Evolutionary conservation across 306 rosid genomes (phyloP), one percentile per base, ranked within the genome.

Genomic region (Arachis stenosperma): DNA sequence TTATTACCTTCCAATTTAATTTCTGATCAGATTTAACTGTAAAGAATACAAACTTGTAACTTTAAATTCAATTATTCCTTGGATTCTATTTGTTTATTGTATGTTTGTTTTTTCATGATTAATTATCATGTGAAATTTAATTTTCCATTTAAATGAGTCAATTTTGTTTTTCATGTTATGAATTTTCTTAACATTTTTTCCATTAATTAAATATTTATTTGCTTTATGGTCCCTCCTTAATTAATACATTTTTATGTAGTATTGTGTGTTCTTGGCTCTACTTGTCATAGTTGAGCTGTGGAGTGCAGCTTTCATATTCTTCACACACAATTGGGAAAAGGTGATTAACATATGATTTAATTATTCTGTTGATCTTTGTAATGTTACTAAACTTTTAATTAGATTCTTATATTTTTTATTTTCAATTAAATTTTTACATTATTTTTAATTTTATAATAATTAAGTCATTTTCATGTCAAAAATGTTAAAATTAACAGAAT

Each of bases 251-350:
- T 48, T 53, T 33, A 33, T 33, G 37, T 2, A 81, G 76, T 77
- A 72, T 46, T 71, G 27, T 54, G 50, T 72, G 36, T 67, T 77
- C 57, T 77, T 72, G 53, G 57, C 40, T 55, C 51, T n/a, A 72
- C 69, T 72, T 72, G 37, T 67, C 51, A 14, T 55, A 12, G 29
- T 39, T 15, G 72, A 81, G 53, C 2, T 72, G 22, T 79, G 33
- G 36, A 33, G 9, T 53, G 43, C 67, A 11, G 79, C 53, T 60
- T 37, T 81, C 75, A 46, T 65, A 59, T 47, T 51, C 72, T 13
- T 76, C 29, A 4, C 73, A 33, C 79, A 52, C 37, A 55, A 13
- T 58, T 76, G 85, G 79, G 43, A 60, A 56, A 12, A 81, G 75
- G 85, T 81, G 37, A 33, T 33, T 2, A 33, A 33, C 37, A 33